Base-by-base conservation (phyloP, 192 early-diverging fungal genomes). In the Helicostylum pulchrum region DNA sequence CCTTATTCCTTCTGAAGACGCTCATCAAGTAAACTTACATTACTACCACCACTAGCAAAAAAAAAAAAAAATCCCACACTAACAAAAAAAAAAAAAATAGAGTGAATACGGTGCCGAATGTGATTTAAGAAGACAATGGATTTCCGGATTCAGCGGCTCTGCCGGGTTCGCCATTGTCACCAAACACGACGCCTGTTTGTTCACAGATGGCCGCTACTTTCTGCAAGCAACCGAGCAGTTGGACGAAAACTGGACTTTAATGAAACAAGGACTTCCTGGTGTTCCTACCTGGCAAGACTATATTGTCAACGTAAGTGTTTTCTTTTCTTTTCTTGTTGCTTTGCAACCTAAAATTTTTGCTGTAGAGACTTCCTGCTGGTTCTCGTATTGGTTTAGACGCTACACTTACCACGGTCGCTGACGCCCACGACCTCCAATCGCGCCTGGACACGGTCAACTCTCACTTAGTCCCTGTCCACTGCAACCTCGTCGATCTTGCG, bases 161-260 rank as follows among this genome's bases (percentile, higher is more conserved):
- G 95, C 96, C 19, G 88, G 91, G n/a, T 86, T 90, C 56, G 96
- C 95, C 3, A 85, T 99, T 32, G 86, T 99, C 11, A 90, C 92
- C 8, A 56, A 77, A 43, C 81, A 90, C 47, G 72, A 83, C 47
- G 94, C 94, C 54, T 87, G 90, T 26, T 82, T 99, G 61, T 99
- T 94, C 70, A 99, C 94, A 5, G 96, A 99, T 71, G 96, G 95
- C 1, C 83, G 95, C 51, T 97, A 97, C 87, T 96, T 93, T 78
- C 74, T 97, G 64, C 96, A 99, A 76, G 95, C 95, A 14, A 83
- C 87, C 2, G 79, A 92, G 74, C 94, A 99, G 77, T 80, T 99
- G 63, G 95, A 94, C 70, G 56, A 50, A 54, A 93, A 94, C 79
- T 99, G 95, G 94, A 90, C 82, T 43, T 74, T 99, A 73, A 92